Base-by-base conservation (phyloP, 495 filamentous ascomycete species). In the Aspergillus cavernicola region DNA sequence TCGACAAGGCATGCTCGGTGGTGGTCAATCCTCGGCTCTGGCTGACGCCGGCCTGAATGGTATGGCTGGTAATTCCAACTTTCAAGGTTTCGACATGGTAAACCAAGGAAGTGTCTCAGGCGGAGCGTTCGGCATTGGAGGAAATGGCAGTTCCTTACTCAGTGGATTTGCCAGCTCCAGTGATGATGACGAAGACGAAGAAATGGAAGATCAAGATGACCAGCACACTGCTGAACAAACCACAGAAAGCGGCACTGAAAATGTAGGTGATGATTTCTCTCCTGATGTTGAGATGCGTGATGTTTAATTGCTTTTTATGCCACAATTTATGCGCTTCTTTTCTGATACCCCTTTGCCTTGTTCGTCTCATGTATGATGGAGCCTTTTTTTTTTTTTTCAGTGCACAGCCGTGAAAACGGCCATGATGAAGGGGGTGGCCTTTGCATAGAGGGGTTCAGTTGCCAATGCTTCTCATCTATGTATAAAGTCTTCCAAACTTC, bases 131-230 rank as follows among this genome's bases (percentile, higher is more conserved):
- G 80, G 80, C 19, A 57, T 71, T 24, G 71, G 60, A 23, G 79
- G 82, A 23, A 79, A 82, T 46, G 82, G 82, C 57, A 78, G 81
- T 49, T 84, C 85, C 28, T 74, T 95, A n/a, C 77, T 91, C 50
- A 93, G 89, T 65, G 92, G 89, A n/a, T 98, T 97, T 68, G 90
- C 88, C 57, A 93, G 87, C 71, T 95, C 89, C 11, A 96, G 90
- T 62, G 93, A 97, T 62, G 93, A 97, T 60, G 93, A 97, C 61
- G 93, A 97, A 50, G 93, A 98, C 56, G 93, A 97, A 59, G 93
- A 98, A 55, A 85, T 89, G 81, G 88, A 90, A 47, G 91, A 92
- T 61, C 86, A 92, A 43, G 89, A 86, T 52, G 90, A 93, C 53
- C 66, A 65, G 53, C 63, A 66, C 47, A 26, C 65, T 39, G 58